These are phyloP conservation scores for Hordeum pubiflorum DNA, from an alignment of 202 grass and related monocot genomes.

Conservation along the genomic window DNA sequence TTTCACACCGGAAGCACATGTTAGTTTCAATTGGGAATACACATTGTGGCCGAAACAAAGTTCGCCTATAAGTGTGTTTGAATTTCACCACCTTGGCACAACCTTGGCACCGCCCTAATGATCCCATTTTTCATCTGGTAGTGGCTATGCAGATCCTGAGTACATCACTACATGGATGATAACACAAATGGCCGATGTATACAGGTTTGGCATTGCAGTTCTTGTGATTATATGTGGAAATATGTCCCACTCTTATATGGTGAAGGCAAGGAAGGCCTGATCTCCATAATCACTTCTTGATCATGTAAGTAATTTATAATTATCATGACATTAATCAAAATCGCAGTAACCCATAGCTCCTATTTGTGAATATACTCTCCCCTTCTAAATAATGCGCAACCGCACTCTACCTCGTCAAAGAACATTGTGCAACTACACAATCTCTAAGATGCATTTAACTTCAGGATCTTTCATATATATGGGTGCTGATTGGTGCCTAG, in stretches of 20 bases:
- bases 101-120: background rate
- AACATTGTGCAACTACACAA: background rate
- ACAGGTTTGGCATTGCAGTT: slow-evolving; percentile 25
- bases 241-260: background rate
- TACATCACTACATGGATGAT: slow-evolving; percentile 7
- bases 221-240: slow-evolving; percentile 28
- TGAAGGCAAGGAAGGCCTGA: background rate
- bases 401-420: background rate
- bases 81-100: background rate
- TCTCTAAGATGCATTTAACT: background rate
- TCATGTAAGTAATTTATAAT: slow-evolving; percentile 4
- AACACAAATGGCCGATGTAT: slow-evolving; percentile 24
- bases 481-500: too few species aligned
- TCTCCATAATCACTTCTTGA: background rate
- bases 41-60: too few species aligned
- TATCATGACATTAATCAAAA: too few species aligned
- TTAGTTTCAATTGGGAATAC: too few species aligned
- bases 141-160: slow-evolving; percentile 34
- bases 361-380: background rate
- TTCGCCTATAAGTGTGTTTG: background rate
- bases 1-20: too few species aligned
- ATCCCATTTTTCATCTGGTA: background rate
- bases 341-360: too few species aligned
- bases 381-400: background rate
- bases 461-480: background rate